Conservation (phyloP, 148 eudicot genomes). For the Linanthus parryae region DNA sequence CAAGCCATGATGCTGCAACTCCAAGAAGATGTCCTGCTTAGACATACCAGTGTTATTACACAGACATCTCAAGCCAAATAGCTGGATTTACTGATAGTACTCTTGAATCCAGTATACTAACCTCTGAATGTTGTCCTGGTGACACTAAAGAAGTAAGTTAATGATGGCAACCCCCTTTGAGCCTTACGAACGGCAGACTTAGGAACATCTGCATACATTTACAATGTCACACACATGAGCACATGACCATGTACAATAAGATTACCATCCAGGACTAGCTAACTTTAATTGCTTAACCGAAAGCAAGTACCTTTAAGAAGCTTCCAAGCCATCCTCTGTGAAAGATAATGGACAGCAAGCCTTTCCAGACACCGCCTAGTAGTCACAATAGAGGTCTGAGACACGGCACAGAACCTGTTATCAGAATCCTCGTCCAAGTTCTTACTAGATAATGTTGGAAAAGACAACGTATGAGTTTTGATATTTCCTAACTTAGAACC, state of each 20-base stretch:
- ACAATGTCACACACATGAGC: not conserved
- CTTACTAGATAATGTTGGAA: too few species aligned
- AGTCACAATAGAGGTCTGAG: constrained; percentile 72
- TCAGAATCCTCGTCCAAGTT: too few species aligned
- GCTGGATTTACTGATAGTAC: not conserved
- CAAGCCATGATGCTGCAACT: constrained; percentile 84
- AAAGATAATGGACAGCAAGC: constrained; percentile 61
- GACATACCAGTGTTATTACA: not conserved
- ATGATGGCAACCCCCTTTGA: constrained; percentile 57
- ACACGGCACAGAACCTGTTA: too few species aligned
- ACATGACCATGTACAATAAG: not conserved
- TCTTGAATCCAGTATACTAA: too few species aligned
- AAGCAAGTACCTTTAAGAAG: constrained; percentile 72
- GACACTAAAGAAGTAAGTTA: constrained; percentile 50
- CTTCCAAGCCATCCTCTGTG: constrained; percentile 94
- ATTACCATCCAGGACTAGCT: not conserved
- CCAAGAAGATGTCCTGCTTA: constrained; percentile 77
- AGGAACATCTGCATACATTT: constrained; percentile 58
- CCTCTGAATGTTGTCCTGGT: constrained; percentile 80
- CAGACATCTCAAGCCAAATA: not conserved
- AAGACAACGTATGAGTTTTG: too few species aligned
- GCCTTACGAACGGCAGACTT: constrained; percentile 87
- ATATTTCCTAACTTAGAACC: too few species aligned
- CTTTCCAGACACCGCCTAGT: constrained; percentile 90
- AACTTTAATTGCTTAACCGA: not conserved